A percentile compares a stretch with the other conserved stretches of the same genome.
These are phyloP conservation scores for Chaetomiaceae sp. DNA, from an alignment of 2,329 filamentous ascomycete species.

Conservation along the genomic window DNA sequence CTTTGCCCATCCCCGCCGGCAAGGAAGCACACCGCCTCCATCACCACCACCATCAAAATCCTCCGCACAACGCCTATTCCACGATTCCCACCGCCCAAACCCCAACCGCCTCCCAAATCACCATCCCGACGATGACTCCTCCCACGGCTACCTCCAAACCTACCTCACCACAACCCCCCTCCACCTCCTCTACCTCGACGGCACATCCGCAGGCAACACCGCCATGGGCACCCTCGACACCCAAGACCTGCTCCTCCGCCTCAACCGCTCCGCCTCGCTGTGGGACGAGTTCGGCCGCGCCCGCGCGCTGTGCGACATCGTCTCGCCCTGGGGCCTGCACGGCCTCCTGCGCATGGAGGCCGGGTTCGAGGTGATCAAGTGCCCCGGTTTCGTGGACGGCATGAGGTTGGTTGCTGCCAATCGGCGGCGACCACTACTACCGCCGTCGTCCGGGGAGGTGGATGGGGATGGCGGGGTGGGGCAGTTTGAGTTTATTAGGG, in stretches of 20 bases:
- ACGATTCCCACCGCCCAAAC: constrained; percentile 4
- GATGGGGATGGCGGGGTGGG: constrained; percentile 26
- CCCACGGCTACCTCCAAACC: constrained; percentile 63
- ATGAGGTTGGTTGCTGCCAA: constrained; percentile 36
- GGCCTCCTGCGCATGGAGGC: constrained; percentile 64
- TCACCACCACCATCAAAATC: background rate
- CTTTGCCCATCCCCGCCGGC: constrained; percentile 47
- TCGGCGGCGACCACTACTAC: constrained; percentile 22
- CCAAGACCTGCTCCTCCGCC: constrained; percentile 57
- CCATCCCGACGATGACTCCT: too few relatives aligned
- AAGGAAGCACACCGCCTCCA: background rate
- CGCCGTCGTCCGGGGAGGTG: background rate
- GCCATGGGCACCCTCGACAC: constrained; percentile 62
- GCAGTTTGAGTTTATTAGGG: constrained; percentile 39
- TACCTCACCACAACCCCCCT: constrained; percentile 57
- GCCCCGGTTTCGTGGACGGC: constrained; percentile 43
- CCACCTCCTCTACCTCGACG: constrained; percentile 64
- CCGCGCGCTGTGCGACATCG: constrained; percentile 50
- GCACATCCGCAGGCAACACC: constrained; percentile 64
- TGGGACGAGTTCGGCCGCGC: constrained; percentile 51
- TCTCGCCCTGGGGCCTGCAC: constrained; percentile 54
- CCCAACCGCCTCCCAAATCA: background rate
- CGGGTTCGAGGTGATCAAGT: constrained; percentile 68
- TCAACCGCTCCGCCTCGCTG: background rate
- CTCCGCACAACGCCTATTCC: background rate